Percentiles rank a stretch among this genome's conserved stretches.
These are phyloP conservation scores for Yamadazyma siamensis DNA, from an alignment of 1,139 yeast genomes.

Conservation along the genomic window DNA sequence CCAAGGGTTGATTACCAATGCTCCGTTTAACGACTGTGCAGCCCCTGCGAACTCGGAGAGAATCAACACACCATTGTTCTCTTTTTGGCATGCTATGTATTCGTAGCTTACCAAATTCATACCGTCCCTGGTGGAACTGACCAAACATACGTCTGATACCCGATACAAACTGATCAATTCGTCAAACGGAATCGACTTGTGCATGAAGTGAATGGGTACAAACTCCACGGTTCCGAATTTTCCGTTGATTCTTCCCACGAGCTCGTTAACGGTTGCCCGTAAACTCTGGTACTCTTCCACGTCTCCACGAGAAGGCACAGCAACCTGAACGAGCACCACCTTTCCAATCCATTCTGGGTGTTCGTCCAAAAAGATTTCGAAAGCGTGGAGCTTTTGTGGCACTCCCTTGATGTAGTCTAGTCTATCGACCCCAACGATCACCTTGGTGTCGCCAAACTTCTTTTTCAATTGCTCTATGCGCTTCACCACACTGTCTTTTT, in stretches of 20 bases:
- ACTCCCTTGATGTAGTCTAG: constrained; percentile 96
- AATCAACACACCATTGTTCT: constrained; percentile 80
- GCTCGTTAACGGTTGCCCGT: constrained; percentile 90
- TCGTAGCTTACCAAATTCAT: constrained; percentile 97
- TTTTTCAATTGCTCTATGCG: constrained; percentile 62
- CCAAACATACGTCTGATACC: constrained; percentile 85
- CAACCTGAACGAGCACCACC: constrained; percentile 92
- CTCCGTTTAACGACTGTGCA: constrained; percentile 95
- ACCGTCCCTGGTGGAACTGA: constrained; percentile 94
- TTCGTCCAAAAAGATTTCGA: constrained; percentile 84
- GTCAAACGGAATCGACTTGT: constrained; percentile 84
- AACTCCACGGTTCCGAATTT: constrained; percentile 95
- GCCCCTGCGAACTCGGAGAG: constrained; percentile 97
- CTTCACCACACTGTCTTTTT: constrained; percentile 56
- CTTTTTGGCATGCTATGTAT: constrained; percentile 92
- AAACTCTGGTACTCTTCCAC: constrained; percentile 96
- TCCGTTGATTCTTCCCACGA: constrained; percentile 96
- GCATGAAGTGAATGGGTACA: constrained; percentile 96
- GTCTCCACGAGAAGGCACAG: constrained; percentile 97
- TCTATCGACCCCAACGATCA: constrained; percentile 94
- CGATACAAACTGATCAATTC: constrained; percentile 87
- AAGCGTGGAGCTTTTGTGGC: constrained; percentile 94
- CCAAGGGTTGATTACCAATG: constrained; percentile 95
- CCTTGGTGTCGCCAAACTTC: constrained; percentile 67
- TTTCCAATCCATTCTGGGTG: constrained; percentile 99